phyloP scores from a whole-genome alignment of 176 grass and related monocot species.

The Dactylis glomerata region DNA sequence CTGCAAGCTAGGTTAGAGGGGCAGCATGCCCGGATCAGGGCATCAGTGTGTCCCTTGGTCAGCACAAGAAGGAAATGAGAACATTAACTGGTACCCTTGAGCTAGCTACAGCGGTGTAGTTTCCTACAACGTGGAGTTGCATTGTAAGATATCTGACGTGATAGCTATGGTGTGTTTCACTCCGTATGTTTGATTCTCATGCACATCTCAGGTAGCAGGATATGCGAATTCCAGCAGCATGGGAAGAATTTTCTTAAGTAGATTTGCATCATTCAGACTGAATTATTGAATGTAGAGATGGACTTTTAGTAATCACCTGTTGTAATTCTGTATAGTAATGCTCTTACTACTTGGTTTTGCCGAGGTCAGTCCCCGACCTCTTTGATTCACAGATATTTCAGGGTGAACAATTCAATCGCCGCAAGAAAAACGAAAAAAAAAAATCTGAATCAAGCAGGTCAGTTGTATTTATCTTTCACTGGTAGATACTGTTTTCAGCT shows the following conservation, averaged over 20 bases:
- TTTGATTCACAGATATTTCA: background rate
- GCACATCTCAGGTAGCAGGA: background rate
- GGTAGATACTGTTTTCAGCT: background rate
- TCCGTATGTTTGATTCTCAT: background rate
- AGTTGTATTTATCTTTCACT: background rate
- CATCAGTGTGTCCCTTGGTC: slow-evolving; percentile 33
- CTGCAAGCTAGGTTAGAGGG: slow-evolving; percentile 94
- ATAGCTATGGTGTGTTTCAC: background rate
- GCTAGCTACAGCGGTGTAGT: background rate
- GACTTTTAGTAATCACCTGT: background rate
- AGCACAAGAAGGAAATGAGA: slow-evolving; percentile 46
- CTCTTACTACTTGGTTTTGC: slow-evolving; percentile 4
- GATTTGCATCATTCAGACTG: slow-evolving; percentile 1
- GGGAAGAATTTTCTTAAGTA: background rate
- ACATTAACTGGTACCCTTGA: background rate
- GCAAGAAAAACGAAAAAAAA: background rate
- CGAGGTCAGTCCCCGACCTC: background rate
- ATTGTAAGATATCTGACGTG: slow-evolving; percentile 19
- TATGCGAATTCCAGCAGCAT: slow-evolving; percentile 28
- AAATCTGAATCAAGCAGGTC: background rate
- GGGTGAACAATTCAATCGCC: background rate
- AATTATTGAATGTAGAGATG: slow-evolving; percentile 7
- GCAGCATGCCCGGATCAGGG: slow-evolving; percentile 63
- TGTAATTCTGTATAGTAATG: slow-evolving; percentile 43
- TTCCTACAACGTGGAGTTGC: slow-evolving; percentile 4